Evolutionary conservation across 306 rosid species (phyloP), one percentile per base, ranked within the genome.

Genomic region (Corylus americana): DNA sequence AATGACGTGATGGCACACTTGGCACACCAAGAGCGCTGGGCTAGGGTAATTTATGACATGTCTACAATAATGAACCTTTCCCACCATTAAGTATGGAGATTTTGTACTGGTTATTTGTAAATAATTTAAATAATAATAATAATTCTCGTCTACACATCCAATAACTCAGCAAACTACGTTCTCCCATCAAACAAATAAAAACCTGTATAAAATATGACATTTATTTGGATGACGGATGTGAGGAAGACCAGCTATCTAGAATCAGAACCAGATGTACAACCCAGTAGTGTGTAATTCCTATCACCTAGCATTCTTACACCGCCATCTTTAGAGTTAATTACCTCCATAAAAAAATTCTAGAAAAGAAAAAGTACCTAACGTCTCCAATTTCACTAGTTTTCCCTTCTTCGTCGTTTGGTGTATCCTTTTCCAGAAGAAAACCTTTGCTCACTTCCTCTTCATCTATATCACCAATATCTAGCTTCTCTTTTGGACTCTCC

Each of bases 381-480:
- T 89, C 92, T 80, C 17, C 85, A 31, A 85, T 58, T 76, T 86
- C 87, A 77, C 78, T 76, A 47, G 83, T 55, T 80, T 77, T 86
- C 49, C 53, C 58, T 55, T 80, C 83, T 18, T 67, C 83, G 70
- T 80, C 88, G 76, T 80, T 81, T 47, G 76, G 55, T 54, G 76
- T 57, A 76, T 85, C 85, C 11, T 73, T 83, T 17, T 71, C 74
- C 50, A 55, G 74, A 80, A 90, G 83, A 76, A 87, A 64, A 78
- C 61, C 89, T 18, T 86, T 75, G 78, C 90, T 78, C 27, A 61
- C 77, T 55, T 89, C 81, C 75, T 89, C 90, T 70, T 83, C 91
- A 37, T 84, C 47, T 29, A 51, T 74, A 80, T 71, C 84, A 63
- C 81, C 64, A 50, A 74, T 42, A 75, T 89, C 92, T 71, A 82